Evolutionary conservation across 2,329 filamentous ascomycete genomes (phyloP).

Genomic region (Fusarium circinatum): DNA sequence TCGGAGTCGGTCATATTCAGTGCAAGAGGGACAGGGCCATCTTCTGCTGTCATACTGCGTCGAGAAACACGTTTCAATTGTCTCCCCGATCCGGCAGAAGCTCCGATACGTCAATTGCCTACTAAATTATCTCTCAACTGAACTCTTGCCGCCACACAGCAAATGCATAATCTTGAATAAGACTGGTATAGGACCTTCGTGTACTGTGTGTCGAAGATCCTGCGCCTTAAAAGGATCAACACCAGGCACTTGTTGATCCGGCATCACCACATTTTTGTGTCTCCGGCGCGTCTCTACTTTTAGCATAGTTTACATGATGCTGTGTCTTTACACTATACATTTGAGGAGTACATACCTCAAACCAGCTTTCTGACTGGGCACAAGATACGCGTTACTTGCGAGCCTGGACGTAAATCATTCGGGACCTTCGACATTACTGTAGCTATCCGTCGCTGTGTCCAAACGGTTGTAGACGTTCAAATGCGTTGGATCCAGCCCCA

Average conservation of each 20-base stretch:
- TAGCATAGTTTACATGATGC: background rate
- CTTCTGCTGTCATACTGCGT: constrained; percentile 38
- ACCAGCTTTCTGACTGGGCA: constrained; percentile 10
- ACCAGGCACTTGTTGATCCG: constrained; percentile 7
- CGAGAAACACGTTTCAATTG: constrained; percentile 34
- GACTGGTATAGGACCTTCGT: background rate
- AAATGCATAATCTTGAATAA: background rate
- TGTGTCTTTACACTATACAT: background rate
- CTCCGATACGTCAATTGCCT: constrained; percentile 44
- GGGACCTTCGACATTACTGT: constrained; percentile 12
- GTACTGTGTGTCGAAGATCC: constrained; percentile 13
- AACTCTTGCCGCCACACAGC: background rate
- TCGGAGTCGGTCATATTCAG: constrained; percentile 69
- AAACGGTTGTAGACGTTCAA: background rate
- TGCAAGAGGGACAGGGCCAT: constrained; percentile 61
- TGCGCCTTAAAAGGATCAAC: background rate
- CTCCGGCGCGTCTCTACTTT: constrained; percentile 1
- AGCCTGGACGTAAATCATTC: background rate
- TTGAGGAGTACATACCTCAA: constrained; percentile 1
- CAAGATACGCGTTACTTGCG: background rate
- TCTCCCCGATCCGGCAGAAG: constrained; percentile 44
- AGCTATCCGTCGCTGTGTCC: constrained; percentile 9
- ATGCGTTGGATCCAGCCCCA: constrained; percentile 3
- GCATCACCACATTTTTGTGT: background rate
- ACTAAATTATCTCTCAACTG: background rate